Evolutionary conservation across 2,329 filamentous ascomycete genomes (phyloP).

Genomic region (Graphilbum fragrans): DNA sequence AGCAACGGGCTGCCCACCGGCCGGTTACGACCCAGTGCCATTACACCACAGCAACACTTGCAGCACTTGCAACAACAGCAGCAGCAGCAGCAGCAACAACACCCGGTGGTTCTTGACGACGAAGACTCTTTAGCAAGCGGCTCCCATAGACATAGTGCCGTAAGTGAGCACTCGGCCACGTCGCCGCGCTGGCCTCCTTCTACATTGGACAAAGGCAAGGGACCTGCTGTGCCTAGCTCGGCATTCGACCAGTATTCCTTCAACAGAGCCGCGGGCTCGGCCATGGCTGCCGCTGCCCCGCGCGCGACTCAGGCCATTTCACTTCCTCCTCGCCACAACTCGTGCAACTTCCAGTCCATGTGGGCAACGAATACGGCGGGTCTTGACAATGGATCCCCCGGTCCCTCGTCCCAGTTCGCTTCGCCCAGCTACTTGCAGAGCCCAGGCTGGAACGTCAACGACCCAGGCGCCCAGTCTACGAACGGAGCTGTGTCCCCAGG

Average conservation of each 20-base stretch:
- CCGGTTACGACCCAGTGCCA: constrained; percentile 45
- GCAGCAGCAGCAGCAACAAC: constrained; percentile 1
- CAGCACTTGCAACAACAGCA: background rate
- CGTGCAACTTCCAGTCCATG: background rate
- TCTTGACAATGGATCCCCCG: background rate
- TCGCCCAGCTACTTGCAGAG: too few relatives aligned
- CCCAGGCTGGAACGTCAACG: background rate
- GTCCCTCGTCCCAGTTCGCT: background rate
- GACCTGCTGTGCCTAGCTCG: background rate
- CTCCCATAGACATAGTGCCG: background rate
- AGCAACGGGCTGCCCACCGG: constrained; percentile 48
- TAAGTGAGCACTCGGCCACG: background rate
- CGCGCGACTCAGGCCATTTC: too few relatives aligned
- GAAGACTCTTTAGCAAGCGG: background rate
- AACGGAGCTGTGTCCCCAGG: too few relatives aligned
- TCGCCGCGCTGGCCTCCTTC: background rate
- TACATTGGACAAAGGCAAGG: constrained; percentile 2
- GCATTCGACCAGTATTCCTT: background rate
- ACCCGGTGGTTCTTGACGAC: background rate
- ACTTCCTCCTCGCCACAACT: background rate
- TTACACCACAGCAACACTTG: background rate
- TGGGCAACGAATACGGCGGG: background rate
- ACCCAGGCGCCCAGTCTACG: too few relatives aligned
- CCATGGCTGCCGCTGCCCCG: too few relatives aligned
- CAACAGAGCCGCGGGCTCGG: too few relatives aligned